These are phyloP conservation scores for Staphylotrichum longicolle DNA, from an alignment of 495 filamentous ascomycete species.

Conservation along the genomic window DNA sequence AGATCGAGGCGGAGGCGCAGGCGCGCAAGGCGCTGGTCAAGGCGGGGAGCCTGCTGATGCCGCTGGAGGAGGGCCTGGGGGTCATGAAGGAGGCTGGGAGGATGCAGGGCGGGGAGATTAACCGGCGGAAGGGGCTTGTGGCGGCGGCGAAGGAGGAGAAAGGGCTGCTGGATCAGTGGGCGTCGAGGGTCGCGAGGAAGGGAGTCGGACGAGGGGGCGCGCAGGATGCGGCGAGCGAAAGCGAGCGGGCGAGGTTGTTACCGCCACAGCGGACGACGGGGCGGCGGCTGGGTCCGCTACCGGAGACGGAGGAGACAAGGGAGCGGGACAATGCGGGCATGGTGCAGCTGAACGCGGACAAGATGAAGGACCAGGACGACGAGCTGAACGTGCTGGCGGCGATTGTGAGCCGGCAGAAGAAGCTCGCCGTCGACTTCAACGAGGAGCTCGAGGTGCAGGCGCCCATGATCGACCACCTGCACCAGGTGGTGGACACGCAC, in stretches of 20 bases:
- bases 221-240: conserved; percentile 28
- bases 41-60: conserved; percentile 63
- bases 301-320: conserved; percentile 82
- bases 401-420: conserved; percentile 75
- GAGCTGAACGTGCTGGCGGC: conserved; percentile 72
- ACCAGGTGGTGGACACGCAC: conserved; percentile 61
- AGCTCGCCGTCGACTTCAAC: conserved; percentile 82
- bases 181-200: conserved; percentile 63
- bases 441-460: conserved; percentile 51
- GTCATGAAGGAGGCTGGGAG: conserved; percentile 42
- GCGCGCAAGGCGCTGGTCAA: conserved; percentile 81
- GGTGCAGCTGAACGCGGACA: conserved; percentile 75
- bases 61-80: conserved; percentile 70
- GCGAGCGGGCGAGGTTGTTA: conserved; percentile 36
- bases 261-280: conserved; percentile 40
- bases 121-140: conserved; percentile 76
- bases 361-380: conserved; percentile 83
- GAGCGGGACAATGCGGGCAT: conserved; percentile 91
- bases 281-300: conserved; percentile 72
- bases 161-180: conserved; percentile 79
- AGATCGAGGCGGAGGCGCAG: conserved; percentile 66
- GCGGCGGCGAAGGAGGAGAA: conserved; percentile 75
- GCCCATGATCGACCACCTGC: too few relatives aligned
- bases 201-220: conserved; percentile 26
- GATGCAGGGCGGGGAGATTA: conserved; percentile 83